Evolutionary conservation across 805 yeast genomes (phyloP).

Genomic region (Saccharomycopsis babjevae): DNA sequence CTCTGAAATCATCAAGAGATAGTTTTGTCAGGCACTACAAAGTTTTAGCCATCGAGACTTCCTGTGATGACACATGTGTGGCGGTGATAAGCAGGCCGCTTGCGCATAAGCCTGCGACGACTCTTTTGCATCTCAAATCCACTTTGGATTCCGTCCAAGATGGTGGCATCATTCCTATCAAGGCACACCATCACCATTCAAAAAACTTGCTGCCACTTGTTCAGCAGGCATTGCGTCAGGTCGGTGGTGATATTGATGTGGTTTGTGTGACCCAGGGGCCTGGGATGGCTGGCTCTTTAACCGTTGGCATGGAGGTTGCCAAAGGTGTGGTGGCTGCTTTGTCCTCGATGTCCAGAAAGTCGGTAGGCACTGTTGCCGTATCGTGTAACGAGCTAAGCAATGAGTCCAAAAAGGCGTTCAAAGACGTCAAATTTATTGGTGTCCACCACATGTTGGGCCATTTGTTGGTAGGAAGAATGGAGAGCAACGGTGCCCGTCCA

Average conservation of each 20-base stretch:
- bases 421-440: slow-evolving; percentile 62
- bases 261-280: slow-evolving; percentile 93
- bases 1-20: too few relatives aligned
- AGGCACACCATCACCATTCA: slow-evolving; percentile 76
- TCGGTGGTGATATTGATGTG: slow-evolving; percentile 48
- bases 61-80: slow-evolving; percentile 93
- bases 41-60: slow-evolving; percentile 81
- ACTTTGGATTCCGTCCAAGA: slow-evolving; percentile 55
- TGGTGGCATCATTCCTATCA: slow-evolving; percentile 87
- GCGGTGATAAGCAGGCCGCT: slow-evolving; percentile 51
- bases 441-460: slow-evolving; percentile 98
- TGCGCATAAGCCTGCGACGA: slow-evolving; percentile 26
- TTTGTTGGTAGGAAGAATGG: slow-evolving; percentile 53
- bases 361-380: too few relatives aligned
- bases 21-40: slow-evolving; percentile 32
- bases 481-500: slow-evolving; percentile 34
- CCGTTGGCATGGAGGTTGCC: slow-evolving; percentile 75
- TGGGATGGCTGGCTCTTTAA: slow-evolving; percentile 85
- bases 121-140: slow-evolving; percentile 48
- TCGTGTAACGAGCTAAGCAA: slow-evolving; percentile 29
- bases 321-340: slow-evolving; percentile 70
- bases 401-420: background rate
- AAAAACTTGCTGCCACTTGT: slow-evolving; percentile 43
- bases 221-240: slow-evolving; percentile 30
- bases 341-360: background rate